Conservation (phyloP, 495 filamentous ascomycete species). For the Cercophora newfieldiana region DNA sequence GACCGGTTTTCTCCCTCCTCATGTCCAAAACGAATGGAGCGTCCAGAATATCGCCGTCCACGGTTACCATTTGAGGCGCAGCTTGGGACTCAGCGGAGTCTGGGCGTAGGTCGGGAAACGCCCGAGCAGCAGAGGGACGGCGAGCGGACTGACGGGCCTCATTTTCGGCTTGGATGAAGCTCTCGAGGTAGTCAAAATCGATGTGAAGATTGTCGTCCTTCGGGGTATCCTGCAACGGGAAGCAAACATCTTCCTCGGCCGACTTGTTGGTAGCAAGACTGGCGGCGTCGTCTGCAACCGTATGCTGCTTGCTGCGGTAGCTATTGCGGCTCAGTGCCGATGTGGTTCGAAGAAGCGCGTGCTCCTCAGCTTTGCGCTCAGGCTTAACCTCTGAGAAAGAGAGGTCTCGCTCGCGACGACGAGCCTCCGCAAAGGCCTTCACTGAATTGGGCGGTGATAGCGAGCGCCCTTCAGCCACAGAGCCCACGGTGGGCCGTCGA, state of each 20-base stretch:
- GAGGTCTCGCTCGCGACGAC: constrained; percentile 57
- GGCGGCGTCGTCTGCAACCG: constrained; percentile 45
- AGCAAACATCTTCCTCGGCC: constrained; percentile 84
- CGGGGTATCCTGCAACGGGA: constrained; percentile 59
- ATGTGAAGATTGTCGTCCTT: constrained; percentile 56
- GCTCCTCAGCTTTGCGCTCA: constrained; percentile 50
- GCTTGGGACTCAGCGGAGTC: constrained; percentile 19
- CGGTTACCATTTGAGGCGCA: constrained; percentile 36
- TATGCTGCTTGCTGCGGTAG: constrained; percentile 48
- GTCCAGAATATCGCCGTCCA: constrained; percentile 52
- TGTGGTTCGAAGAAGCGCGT: constrained; percentile 66
- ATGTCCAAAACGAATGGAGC: constrained; percentile 42
- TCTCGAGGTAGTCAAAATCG: constrained; percentile 86
- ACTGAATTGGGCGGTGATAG: constrained; percentile 94
- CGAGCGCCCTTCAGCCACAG: constrained; percentile 55
- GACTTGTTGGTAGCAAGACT: constrained; percentile 55
- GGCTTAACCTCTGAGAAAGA: constrained; percentile 48
- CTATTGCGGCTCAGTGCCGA: constrained; percentile 66
- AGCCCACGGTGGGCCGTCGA: constrained; percentile 50
- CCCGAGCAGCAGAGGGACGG: constrained; percentile 40
- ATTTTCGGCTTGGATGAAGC: constrained; percentile 60
- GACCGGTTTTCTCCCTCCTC: constrained; percentile 30
- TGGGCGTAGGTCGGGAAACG: constrained; percentile 63
- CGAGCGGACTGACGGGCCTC: constrained; percentile 52
- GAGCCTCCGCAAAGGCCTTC: constrained; percentile 87